Base-by-base conservation (phyloP, 1,139 yeast species). In the Candida tropicalis region DNA sequence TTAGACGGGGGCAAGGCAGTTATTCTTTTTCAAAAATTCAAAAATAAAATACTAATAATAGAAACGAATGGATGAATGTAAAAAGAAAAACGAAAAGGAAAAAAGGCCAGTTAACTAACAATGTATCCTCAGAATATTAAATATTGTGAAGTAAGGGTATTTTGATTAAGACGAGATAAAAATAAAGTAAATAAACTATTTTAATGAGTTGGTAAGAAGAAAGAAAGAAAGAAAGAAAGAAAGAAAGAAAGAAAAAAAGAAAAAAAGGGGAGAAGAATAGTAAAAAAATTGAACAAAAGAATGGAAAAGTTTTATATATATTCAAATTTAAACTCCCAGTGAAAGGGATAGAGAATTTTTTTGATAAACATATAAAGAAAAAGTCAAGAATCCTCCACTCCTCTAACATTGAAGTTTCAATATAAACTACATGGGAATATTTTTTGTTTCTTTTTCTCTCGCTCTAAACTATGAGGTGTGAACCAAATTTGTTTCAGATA, bases 261-360 rank as follows among this genome's bases (percentile, higher is more conserved):
- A 9, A 17, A 28, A 16, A 15, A 16, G 16, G 12, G 16, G n/a
- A 13, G n/a, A 28, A 5, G 16, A 5, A 16, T 7, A 15, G n/a
- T 7, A 18, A 18, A 31, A 31, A 31, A 18, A 18, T n/a, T 31
- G 35, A 11, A 18, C 18, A n/a, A 31, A 31, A 31, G 35, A 31
- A 17, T 31, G 35, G 35, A 17, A 31, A n/a, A 31, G 23, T 9
- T 31, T 31, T 18, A 31, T 31, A 18, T 31, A 31, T 31, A 31
- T 31, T 18, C n/a, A 28, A 28, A 28, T 28, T 15, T 20, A 16
- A 15, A 3, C 16, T 27, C 12, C 6, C 5, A 27, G 12, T 12
- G 35, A 31, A 31, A 31, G 35, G 35, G 35, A 12, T 27, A 27
- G 15, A 27, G 15, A 26, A 27, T 12, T 12, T 12, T 12, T 5